These are phyloP conservation scores for Alternaria dauci DNA, from an alignment of 2,329 filamentous ascomycete species.

Conservation along the genomic window DNA sequence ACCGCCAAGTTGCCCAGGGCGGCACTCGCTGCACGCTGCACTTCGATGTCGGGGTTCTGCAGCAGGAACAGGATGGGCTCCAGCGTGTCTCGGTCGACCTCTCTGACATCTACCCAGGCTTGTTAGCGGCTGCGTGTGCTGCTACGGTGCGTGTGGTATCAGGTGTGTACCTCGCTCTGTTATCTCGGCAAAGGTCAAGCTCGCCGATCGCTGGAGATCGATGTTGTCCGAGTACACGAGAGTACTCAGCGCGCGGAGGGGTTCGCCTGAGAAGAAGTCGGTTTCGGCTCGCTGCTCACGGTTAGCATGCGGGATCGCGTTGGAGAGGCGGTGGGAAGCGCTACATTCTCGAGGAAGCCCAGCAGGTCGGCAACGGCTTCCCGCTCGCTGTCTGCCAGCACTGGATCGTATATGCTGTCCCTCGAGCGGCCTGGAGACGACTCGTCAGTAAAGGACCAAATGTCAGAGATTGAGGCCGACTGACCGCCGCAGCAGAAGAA, in stretches of 20 bases:
- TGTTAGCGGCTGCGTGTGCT: constrained; percentile 25
- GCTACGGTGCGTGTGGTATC: neutral
- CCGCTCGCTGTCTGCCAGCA: constrained; percentile 92
- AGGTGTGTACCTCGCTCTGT: constrained; percentile 83
- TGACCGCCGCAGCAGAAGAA: constrained; percentile 52
- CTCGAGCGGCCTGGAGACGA: constrained; percentile 52
- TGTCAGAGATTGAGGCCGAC: constrained; percentile 14
- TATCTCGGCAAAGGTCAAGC: constrained; percentile 98
- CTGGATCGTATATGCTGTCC: constrained; percentile 61
- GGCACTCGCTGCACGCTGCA: constrained; percentile 94
- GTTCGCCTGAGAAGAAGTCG: constrained; percentile 97
- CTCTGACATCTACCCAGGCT: constrained; percentile 78
- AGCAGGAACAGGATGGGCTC: constrained; percentile 95
- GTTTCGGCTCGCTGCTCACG: constrained; percentile 82
- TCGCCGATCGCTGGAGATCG: constrained; percentile 95
- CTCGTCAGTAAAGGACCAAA: constrained; percentile 30
- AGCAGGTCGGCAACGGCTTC: constrained; percentile 96
- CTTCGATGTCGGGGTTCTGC: constrained; percentile 94
- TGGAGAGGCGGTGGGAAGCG: constrained; percentile 35
- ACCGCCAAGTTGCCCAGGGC: constrained; percentile 95
- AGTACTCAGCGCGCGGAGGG: constrained; percentile 90
- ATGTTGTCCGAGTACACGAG: constrained; percentile 99
- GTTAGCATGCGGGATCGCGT: constrained; percentile 44
- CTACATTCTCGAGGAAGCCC: constrained; percentile 94
- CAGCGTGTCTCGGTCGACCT: constrained; percentile 93